These are phyloP conservation scores for Orbilia blumenaviensis DNA, from an alignment of 2,329 filamentous ascomycete species.

Conservation along the genomic window DNA sequence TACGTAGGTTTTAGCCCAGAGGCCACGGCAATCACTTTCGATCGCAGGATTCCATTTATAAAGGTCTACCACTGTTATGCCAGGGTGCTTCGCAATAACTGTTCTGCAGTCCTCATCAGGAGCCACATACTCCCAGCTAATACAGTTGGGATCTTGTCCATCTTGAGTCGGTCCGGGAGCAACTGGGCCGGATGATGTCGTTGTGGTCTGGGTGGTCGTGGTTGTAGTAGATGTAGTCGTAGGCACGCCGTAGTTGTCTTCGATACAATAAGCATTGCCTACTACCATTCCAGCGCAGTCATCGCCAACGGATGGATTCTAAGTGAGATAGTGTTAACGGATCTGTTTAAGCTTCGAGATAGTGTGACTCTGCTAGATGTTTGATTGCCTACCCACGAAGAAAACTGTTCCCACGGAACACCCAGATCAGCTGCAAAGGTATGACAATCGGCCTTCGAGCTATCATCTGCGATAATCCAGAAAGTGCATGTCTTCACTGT, in stretches of 20 bases:
- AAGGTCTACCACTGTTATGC: constrained; percentile 1
- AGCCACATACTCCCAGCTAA: constrained; percentile 7
- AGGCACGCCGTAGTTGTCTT: constrained; percentile 5
- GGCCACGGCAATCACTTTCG: not conserved
- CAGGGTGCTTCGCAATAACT: not conserved
- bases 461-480: constrained; percentile 13
- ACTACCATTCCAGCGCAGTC: constrained; percentile 19
- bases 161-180: constrained; percentile 18
- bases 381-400: not conserved
- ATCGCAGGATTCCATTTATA: constrained; percentile 17
- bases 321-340: not conserved
- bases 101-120: not conserved
- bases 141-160: constrained; percentile 6
- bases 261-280: constrained; percentile 23
- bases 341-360: no score
- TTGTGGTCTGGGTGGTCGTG: not conserved
- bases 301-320: constrained; percentile 14
- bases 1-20: constrained; percentile 10
- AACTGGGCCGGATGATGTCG: not conserved
- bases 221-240: not conserved
- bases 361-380: no score
- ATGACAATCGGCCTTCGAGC: constrained; percentile 9
- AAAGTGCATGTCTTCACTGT: constrained; percentile 11
- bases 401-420: constrained; percentile 7
- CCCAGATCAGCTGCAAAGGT: constrained; percentile 2